Percentiles rank a stretch among this genome's conserved stretches.
These are phyloP conservation scores for Coemansia asiatica DNA, from an alignment of 192 early-diverging fungal genomes.

Conservation along the genomic window DNA sequence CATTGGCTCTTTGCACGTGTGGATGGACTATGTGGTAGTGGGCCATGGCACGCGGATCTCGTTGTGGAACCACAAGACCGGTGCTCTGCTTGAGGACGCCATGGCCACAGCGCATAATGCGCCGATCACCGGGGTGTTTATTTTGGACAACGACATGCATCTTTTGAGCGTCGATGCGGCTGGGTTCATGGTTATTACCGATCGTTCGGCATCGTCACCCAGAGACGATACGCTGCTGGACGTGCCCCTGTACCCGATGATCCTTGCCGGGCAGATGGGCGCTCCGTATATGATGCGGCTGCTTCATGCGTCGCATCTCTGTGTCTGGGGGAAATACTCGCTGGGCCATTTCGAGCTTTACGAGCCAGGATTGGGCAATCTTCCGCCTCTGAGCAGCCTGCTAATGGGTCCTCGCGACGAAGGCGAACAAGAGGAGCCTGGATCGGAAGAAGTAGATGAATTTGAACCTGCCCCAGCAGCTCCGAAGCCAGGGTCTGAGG, in stretches of 20 bases:
- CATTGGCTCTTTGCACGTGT: slow-evolving; percentile 39
- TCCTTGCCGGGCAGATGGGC: slow-evolving; percentile 38
- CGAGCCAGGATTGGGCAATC: slow-evolving; percentile 38
- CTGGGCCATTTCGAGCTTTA: slow-evolving; percentile 55
- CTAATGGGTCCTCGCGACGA: slow-evolving; percentile 11
- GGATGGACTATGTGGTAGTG: slow-evolving; percentile 47
- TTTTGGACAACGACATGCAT: slow-evolving; percentile 49
- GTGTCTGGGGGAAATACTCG: slow-evolving; percentile 49
- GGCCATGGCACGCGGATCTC: slow-evolving; percentile 38
- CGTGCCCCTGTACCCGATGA: slow-evolving; percentile 48
- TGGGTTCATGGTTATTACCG: slow-evolving; percentile 42
- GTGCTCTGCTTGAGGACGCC: slow-evolving; percentile 27
- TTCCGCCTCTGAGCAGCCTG: slow-evolving; percentile 44
- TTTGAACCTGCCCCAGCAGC: too few species aligned
- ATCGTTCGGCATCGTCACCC: slow-evolving; percentile 14
- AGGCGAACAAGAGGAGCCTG: too few species aligned
- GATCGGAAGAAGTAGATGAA: too few species aligned
- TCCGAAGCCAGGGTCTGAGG: background rate
- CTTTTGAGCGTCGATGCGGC: slow-evolving; percentile 41
- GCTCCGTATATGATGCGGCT: slow-evolving; percentile 55
- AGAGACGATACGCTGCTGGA: slow-evolving; percentile 38
- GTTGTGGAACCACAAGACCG: slow-evolving; percentile 50
- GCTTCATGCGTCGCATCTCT: slow-evolving; percentile 52
- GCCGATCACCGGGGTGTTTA: slow-evolving; percentile 41
- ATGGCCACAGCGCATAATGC: slow-evolving; percentile 38